Conservation (phyloP, 345 rosid species). For the Sonneratia alba region DNA sequence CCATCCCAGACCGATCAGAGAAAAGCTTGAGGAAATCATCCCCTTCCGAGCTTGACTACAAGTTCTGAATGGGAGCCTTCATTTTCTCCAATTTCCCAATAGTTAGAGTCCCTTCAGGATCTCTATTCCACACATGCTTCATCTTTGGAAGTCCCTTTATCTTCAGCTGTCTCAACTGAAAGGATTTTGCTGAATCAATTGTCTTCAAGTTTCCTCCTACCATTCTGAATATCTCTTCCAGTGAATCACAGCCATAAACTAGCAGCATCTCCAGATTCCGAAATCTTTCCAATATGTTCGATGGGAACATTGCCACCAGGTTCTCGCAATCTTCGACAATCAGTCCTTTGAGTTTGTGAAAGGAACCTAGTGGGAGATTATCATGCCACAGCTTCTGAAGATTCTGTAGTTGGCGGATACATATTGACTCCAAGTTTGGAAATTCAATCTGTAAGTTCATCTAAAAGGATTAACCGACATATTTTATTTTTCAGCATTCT, state of each 20-base stretch:
- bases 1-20: not conserved
- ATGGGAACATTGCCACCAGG: not conserved
- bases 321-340: not conserved
- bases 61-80: not conserved
- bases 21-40: not conserved
- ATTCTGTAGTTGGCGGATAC: not conserved
- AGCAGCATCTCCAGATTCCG: not conserved
- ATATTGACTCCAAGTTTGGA: not conserved
- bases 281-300: not conserved
- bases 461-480: not conserved
- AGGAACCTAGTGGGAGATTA: not conserved
- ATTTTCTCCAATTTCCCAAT: not conserved
- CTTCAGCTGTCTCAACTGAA: not conserved
- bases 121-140: not conserved
- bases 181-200: not conserved
- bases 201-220: not conserved
- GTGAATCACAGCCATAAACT: not conserved
- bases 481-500: too few relatives aligned
- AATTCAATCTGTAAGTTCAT: not conserved
- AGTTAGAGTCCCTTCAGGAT: not conserved
- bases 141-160: not conserved
- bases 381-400: not conserved
- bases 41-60: too few relatives aligned
- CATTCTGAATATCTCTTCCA: not conserved
- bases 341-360: not conserved